phyloP scores from a whole-genome alignment of 805 yeast species.

The Wickerhamomyces rabaulensis region DNA sequence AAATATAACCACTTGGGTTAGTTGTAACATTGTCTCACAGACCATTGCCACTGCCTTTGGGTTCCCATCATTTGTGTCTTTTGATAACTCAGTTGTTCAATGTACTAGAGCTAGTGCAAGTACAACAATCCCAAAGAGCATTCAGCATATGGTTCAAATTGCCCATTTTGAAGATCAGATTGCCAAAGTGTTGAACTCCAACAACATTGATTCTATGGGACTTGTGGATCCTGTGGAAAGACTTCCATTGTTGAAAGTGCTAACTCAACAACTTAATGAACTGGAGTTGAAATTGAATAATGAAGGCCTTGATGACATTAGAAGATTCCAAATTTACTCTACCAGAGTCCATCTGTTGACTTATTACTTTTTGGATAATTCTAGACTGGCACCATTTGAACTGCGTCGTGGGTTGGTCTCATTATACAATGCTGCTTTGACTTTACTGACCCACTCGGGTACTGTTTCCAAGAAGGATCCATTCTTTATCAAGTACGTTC shows the following conservation, averaged over 20 bases:
- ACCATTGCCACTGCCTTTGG: conserved; percentile 90
- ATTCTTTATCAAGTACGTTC: conserved; percentile 68
- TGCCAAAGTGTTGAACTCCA: conserved; percentile 68
- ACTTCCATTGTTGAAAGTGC: conserved; percentile 65
- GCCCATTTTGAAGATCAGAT: conserved; percentile 85
- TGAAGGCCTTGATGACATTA: conserved; percentile 55
- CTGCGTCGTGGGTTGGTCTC: conserved; percentile 68
- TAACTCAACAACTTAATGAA: conserved; percentile 70
- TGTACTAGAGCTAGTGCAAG: conserved; percentile 37
- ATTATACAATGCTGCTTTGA: conserved; percentile 74
- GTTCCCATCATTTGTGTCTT: conserved; percentile 86
- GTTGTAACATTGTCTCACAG: conserved; percentile 87
- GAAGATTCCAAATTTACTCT: conserved; percentile 63
- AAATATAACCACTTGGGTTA: conserved; percentile 88
- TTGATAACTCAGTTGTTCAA: conserved; percentile 63
- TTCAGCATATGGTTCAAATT: conserved; percentile 75
- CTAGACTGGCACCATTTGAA: conserved; percentile 41
- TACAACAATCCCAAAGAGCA: conserved; percentile 28
- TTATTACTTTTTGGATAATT: conserved; percentile 69
- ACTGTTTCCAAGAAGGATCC: conserved; percentile 54
- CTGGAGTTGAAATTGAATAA: conserved; percentile 54
- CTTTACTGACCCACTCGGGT: conserved; percentile 62
- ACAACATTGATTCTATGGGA: conserved; percentile 61
- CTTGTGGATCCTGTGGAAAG: conserved; percentile 65
- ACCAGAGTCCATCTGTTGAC: conserved; percentile 80